phyloP scores from a whole-genome alignment of 257 asterid species.

The Solanum pennellii region DNA sequence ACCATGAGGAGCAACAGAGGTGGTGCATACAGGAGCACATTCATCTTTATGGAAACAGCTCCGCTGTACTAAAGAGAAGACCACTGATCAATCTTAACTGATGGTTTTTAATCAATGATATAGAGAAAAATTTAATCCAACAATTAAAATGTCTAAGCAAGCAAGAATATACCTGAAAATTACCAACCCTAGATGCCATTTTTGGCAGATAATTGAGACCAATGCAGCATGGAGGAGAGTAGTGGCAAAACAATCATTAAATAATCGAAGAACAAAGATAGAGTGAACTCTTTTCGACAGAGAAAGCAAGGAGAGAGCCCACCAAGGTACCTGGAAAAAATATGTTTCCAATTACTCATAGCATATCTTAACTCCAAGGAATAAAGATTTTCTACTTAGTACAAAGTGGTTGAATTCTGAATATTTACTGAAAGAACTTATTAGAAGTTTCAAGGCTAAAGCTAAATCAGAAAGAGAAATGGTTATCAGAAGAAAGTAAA shows the following conservation, averaged over 20 bases:
- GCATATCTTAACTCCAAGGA: neutral
- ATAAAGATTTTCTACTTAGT: neutral
- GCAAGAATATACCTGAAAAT: slow-evolving; percentile 63
- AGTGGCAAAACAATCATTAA: slow-evolving; percentile 94
- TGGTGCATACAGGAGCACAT: slow-evolving; percentile 82
- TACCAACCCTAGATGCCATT: slow-evolving; percentile 90
- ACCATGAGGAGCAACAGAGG: slow-evolving; percentile 64
- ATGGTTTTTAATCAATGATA: neutral
- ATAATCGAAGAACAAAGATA: slow-evolving; percentile 88
- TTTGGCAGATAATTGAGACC: slow-evolving; percentile 61
- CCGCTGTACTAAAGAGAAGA: slow-evolving; percentile 65
- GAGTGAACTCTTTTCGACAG: slow-evolving; percentile 88
- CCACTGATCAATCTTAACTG: slow-evolving; percentile 4
- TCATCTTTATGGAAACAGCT: slow-evolving; percentile 96
- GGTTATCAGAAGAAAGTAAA: neutral
- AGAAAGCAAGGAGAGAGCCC: slow-evolving; percentile 81
- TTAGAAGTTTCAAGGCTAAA: neutral
- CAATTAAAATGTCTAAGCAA: neutral
- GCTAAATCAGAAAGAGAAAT: neutral
- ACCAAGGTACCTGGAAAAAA: slow-evolving; percentile 89
- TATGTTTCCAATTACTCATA: neutral
- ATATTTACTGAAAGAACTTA: neutral
- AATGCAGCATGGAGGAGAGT: slow-evolving; percentile 75
- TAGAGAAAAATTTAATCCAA: neutral
- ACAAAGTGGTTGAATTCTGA: neutral